Base-by-base conservation (phyloP, 768 basidiomycete species). In the Pisolithus microcarpus region DNA sequence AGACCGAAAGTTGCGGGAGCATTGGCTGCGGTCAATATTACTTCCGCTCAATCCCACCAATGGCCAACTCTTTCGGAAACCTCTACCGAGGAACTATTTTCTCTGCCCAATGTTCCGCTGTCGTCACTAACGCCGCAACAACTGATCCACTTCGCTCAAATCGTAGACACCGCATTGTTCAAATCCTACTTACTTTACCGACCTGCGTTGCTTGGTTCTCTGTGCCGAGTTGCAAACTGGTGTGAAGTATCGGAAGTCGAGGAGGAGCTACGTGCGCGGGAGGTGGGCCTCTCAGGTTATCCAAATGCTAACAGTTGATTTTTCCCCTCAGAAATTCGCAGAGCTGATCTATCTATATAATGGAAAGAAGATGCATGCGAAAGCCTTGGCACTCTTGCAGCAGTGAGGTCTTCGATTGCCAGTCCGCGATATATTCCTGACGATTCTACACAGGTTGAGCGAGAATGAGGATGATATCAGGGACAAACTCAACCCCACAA, bases 201-300 rank as follows among this genome's bases (percentile, higher is more conserved):
- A 40, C 91, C 95, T 0, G 79, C 76, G 11, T 70, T 99, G 51
- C 71, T 98, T 9, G 91, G 90, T 0, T 82, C 90, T 28, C 67
- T 97, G 46, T 98, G 95, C 67, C 79, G 95, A 39, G 72, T 95
- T 23, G 80, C 90, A 2, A 98, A 96, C 66, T 99, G 93, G 92
- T 98, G 95, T 66, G 96, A 97, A 62, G 93, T 98, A 1, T 82
- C 82, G 5, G 89, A 94, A 60, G 90, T 94, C 1, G 93, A 99
- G 64, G 91, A 88, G 62, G 80, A 91, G 53, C 69, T 99, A 48
- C 77, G 81, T 51, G 80, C 79, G 26, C 79, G 86, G 34, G 84
- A 87, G 80, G 94, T 91, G 50, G 28, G 76, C 60, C 37, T 9
- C 44, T 48, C 15, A 15, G 23, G 19, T 26, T 48, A 9, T 19